phyloP scores from a whole-genome alignment of 164 flowering plant species.

The Santalum album region DNA sequence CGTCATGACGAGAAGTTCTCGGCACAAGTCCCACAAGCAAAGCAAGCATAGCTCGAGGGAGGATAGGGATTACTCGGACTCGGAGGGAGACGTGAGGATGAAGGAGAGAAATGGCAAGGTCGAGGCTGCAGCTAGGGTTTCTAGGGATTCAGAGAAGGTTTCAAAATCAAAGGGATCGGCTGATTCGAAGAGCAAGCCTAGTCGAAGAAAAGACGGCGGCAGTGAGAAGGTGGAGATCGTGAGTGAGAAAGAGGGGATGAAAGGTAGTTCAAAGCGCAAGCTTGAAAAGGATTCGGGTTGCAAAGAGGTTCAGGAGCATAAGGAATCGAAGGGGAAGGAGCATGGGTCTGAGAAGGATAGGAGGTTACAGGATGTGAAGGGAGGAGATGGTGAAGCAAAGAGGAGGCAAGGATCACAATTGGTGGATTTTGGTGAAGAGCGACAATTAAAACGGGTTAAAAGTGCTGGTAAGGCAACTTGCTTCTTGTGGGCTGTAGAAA shows the following conservation, averaged over 20 bases:
- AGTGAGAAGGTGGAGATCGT: slow-evolving; percentile 28
- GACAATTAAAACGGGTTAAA: slow-evolving; percentile 22
- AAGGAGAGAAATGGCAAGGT: slow-evolving; percentile 18
- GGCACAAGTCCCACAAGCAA: slow-evolving; percentile 52
- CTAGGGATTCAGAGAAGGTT: slow-evolving; percentile 23
- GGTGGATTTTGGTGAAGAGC: slow-evolving; percentile 20
- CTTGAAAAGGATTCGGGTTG: slow-evolving; percentile 33
- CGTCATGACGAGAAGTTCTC: slow-evolving; percentile 57
- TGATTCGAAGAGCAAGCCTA: slow-evolving; percentile 38
- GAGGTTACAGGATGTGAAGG: slow-evolving; percentile 24
- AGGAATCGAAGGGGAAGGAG: slow-evolving; percentile 38
- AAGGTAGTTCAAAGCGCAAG: slow-evolving; percentile 32
- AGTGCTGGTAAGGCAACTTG: slow-evolving; percentile 48
- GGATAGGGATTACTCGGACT: slow-evolving; percentile 25
- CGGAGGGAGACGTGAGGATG: slow-evolving; percentile 24
- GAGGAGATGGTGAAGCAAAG: slow-evolving; percentile 17
- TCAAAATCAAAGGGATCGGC: slow-evolving; percentile 20
- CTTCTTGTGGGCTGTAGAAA: neutral
- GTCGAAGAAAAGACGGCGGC: slow-evolving; percentile 31
- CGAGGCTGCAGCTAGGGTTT: slow-evolving; percentile 18
- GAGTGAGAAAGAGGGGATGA: slow-evolving; percentile 29
- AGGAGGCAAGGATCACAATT: slow-evolving; percentile 25
- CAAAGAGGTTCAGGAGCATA: slow-evolving; percentile 31
- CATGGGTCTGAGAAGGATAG: slow-evolving; percentile 34
- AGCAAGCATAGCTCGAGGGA: slow-evolving; percentile 46